Evolutionary conservation across 169 alveolate genomes (phyloP), one percentile per base, ranked within the genome.

Genomic region (Eimeria necatrix): DNA sequence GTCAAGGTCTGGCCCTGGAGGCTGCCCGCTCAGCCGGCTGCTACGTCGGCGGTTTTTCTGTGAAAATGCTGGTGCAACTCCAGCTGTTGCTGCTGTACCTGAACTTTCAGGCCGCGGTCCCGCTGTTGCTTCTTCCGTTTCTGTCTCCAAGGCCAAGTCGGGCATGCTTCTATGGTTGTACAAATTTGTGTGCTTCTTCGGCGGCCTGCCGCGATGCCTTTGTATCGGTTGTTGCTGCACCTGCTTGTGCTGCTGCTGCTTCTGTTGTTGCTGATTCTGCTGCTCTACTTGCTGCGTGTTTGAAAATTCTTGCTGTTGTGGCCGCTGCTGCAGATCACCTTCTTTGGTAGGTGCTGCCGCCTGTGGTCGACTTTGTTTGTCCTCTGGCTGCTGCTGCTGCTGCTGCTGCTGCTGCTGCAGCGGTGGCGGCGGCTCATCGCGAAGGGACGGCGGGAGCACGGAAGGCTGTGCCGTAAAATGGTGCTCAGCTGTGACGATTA

Each of bases 391-490:
- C 64, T 41, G 92, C 20, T 60, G 64, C 24, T 56, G 92, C 52
- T 85, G 92, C 59, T 22, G 49, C 6, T 26, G 80, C 81, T 85
- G 81, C 61, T 59, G 81, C 64, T 0, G 78, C n/a, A 3, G 20
- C 68, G 90, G 24, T 41, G 59, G 81, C 80, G n/a, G 78, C 78
- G n/a, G 41, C n/a, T 7, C n/a, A n/a, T 10, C 81, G 6, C 18
- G 59, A 70, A 85, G 0, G 60, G 64, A 16, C 60, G 76, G 24
- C 18, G 46, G 51, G 46, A 48, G 61, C 4, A 78, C 80, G 26
- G 92, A 56, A 85, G 92, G 92, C 49, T 61, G 80, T 59, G 8
- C 92, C 32, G 92, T 85, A n/a, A 22, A 32, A 71, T 85, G 92
- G 22, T 26, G 6, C 80, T 85, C 68, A 32, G 76, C 61, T 14